phyloP scores from a whole-genome alignment of 2,329 filamentous ascomycete species.

The Bertia moriformis region DNA sequence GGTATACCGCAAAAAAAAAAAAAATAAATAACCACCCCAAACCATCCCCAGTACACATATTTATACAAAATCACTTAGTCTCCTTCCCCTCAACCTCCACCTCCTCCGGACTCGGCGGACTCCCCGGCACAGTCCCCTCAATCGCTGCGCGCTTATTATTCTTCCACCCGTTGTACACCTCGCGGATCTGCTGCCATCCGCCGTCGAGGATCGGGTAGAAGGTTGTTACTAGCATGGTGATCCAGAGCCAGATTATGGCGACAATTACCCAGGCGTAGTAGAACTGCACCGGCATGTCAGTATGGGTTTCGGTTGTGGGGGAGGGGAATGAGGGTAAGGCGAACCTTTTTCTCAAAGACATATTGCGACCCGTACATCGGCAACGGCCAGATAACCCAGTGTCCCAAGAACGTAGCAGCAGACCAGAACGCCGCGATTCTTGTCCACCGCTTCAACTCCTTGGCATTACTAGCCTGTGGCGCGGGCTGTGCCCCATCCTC shows the following conservation, averaged over 20 bases:
- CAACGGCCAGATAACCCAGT: conserved; percentile 31
- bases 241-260: conserved; percentile 32
- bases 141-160: too few species aligned
- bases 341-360: conserved; percentile 21
- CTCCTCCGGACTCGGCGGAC: too few species aligned
- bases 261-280: conserved; percentile 28
- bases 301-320: conserved; percentile 31
- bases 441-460: conserved; percentile 23
- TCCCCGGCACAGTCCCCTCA: too few species aligned
- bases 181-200: conserved; percentile 13
- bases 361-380: conserved; percentile 33
- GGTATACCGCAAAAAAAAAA: too few species aligned
- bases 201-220: conserved; percentile 35
- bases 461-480: background rate
- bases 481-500: conserved; percentile 14
- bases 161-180: conserved; percentile 4
- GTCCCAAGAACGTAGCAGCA: conserved; percentile 18
- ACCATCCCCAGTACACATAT: too few species aligned
- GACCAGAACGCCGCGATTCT: conserved; percentile 20
- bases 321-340: conserved; percentile 30
- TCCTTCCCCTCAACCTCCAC: too few species aligned
- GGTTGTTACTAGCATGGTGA: conserved; percentile 29
- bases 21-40: too few species aligned
- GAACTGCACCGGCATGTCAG: conserved; percentile 29
- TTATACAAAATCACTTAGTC: too few species aligned